These are phyloP conservation scores for Rhynchosporium graminicola DNA, from an alignment of 2,329 filamentous ascomycete species.

Conservation along the genomic window DNA sequence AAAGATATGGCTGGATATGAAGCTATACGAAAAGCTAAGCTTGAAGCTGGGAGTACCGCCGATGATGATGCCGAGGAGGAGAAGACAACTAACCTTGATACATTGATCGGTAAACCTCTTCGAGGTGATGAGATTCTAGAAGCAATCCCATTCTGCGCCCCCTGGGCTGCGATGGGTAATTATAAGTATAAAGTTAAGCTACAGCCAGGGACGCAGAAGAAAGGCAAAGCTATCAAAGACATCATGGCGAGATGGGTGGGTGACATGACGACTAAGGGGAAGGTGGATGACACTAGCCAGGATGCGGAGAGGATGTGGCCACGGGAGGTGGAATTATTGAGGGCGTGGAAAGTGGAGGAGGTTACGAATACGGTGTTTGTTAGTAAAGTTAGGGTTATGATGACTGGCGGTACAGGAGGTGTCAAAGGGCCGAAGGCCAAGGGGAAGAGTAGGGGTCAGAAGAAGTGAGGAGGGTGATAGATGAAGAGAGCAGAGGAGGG, in stretches of 20 bases:
- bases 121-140: constrained; percentile 81
- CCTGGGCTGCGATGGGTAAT: constrained; percentile 62
- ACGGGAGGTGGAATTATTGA: constrained; percentile 81
- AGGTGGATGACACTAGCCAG: constrained; percentile 59
- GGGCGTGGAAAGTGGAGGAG: constrained; percentile 78
- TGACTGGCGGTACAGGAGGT: constrained; percentile 54
- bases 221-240: constrained; percentile 91
- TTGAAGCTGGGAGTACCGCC: constrained; percentile 55
- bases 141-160: constrained; percentile 63
- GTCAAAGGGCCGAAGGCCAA: constrained; percentile 37
- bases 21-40: constrained; percentile 61
- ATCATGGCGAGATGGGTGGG: constrained; percentile 79
- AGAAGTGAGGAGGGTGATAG: neutral
- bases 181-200: constrained; percentile 96
- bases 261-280: constrained; percentile 56
- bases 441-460: constrained; percentile 22
- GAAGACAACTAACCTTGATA: constrained; percentile 60
- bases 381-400: constrained; percentile 77
- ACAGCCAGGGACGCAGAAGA: constrained; percentile 86
- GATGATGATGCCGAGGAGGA: constrained; percentile 60
- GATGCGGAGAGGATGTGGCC: constrained; percentile 81
- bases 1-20: constrained; percentile 77
- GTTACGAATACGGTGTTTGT: constrained; percentile 80
- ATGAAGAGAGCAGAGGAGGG: too few relatives aligned
- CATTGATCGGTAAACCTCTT: constrained; percentile 74